Percentiles rank a stretch among this genome's conserved stretches.
These are phyloP conservation scores for Fusarium pseudocircinatum DNA, from an alignment of 2,329 filamentous ascomycete genomes.

Conservation along the genomic window DNA sequence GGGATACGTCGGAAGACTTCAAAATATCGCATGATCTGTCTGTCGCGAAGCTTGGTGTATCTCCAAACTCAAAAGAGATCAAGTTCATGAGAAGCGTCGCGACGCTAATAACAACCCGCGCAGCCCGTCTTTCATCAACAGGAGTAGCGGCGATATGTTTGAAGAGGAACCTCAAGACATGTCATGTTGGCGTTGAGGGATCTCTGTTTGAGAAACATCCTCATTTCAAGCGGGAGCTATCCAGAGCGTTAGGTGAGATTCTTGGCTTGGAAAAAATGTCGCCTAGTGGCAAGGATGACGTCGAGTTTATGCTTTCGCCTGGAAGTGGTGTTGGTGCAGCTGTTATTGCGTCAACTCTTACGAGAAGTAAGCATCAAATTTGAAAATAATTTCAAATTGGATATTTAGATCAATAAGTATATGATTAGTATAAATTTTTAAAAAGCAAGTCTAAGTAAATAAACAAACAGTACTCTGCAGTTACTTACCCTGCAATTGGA, in stretches of 20 bases:
- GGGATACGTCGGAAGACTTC: slow-evolving; percentile 93
- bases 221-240: slow-evolving; percentile 92
- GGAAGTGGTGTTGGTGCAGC: slow-evolving; percentile 10
- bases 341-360: slow-evolving; percentile 4
- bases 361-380: neutral
- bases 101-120: slow-evolving; percentile 95
- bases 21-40: slow-evolving; percentile 87
- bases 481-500: too few relatives aligned
- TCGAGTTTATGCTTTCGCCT: neutral
- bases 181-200: slow-evolving; percentile 95
- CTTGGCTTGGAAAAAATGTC: neutral
- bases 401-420: too few relatives aligned
- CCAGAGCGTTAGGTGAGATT: slow-evolving; percentile 91
- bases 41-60: slow-evolving; percentile 76
- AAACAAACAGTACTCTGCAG: too few relatives aligned
- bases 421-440: too few relatives aligned
- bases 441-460: too few relatives aligned
- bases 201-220: slow-evolving; percentile 99
- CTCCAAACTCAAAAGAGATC: slow-evolving; percentile 78
- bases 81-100: slow-evolving; percentile 88
- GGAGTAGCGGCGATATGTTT: slow-evolving; percentile 95
- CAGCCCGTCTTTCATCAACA: slow-evolving; percentile 90
- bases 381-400: neutral
- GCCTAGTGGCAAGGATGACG: accelerated
- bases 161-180: slow-evolving; percentile 88